phyloP scores from a whole-genome alignment of 345 rosid species.

The Limnanthes douglasii region DNA sequence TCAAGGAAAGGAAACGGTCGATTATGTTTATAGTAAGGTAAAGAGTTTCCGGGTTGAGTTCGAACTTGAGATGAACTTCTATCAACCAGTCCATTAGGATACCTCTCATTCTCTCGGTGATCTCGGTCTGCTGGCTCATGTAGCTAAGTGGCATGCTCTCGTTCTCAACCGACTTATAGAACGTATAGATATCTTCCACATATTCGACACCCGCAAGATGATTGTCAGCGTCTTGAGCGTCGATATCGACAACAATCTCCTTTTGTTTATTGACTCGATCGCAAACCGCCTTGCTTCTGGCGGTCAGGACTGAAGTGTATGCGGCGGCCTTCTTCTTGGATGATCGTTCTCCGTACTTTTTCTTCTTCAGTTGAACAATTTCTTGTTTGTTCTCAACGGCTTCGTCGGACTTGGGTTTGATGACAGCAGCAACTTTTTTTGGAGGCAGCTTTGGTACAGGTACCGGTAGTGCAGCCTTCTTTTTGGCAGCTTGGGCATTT shows the following conservation, averaged over 20 bases:
- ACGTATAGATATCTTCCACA: constrained; percentile 79
- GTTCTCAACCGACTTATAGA: constrained; percentile 74
- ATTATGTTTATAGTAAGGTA: constrained; percentile 77
- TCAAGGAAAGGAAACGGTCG: constrained; percentile 67
- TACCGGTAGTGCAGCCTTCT: too few relatives aligned
- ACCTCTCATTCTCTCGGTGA: constrained; percentile 75
- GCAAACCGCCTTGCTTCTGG: constrained; percentile 89
- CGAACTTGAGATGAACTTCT: constrained; percentile 78
- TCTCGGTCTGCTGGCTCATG: constrained; percentile 58
- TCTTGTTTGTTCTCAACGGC: constrained; percentile 10
- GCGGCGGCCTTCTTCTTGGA: constrained; percentile 29
- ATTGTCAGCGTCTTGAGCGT: constrained; percentile 48
- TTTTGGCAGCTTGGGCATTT: constrained; percentile 64
- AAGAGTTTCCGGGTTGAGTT: constrained; percentile 69
- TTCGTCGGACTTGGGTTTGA: constrained; percentile 28
- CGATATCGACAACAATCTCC: constrained; percentile 45
- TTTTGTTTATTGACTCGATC: constrained; percentile 35
- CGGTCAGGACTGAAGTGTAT: constrained; percentile 55
- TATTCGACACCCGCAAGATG: constrained; percentile 77
- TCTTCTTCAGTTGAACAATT: constrained; percentile 4
- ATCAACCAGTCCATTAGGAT: constrained; percentile 87
- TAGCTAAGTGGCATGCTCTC: constrained; percentile 56
- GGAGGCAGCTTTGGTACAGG: constrained; percentile 5
- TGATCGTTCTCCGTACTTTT: constrained; percentile 18
- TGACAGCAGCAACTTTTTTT: constrained; percentile 13